Evolutionary conservation across 2,329 filamentous ascomycete species (phyloP).

Genomic region (Grosmannia huntii): DNA sequence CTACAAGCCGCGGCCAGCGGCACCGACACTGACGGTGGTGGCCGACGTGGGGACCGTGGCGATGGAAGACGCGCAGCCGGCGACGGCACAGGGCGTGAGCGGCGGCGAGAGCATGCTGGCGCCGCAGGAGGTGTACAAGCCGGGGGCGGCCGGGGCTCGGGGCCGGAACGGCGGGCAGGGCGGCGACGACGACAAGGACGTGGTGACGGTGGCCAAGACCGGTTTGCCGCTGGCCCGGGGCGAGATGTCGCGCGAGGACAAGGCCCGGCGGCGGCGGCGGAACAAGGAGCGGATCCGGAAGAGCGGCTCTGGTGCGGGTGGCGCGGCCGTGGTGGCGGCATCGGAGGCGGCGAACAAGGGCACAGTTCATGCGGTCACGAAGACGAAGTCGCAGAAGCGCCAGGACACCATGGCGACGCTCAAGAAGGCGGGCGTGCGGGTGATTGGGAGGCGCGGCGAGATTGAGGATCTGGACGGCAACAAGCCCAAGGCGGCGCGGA

Average conservation of each 20-base stretch:
- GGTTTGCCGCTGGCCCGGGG: slow-evolving; percentile 68
- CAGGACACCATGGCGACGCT: slow-evolving; percentile 31
- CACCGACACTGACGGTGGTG: slow-evolving; percentile 73
- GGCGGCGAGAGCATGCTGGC: slow-evolving; percentile 65
- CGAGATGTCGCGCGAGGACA: slow-evolving; percentile 83
- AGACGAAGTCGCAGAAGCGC: slow-evolving; percentile 20
- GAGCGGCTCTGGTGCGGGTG: slow-evolving; percentile 23
- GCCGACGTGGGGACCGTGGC: slow-evolving; percentile 80
- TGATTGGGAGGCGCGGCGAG: slow-evolving; percentile 84
- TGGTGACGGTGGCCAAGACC: slow-evolving; percentile 60
- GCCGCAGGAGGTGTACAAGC: slow-evolving; percentile 85
- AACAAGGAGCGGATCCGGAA: slow-evolving; percentile 79
- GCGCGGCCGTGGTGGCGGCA: slow-evolving; percentile 23
- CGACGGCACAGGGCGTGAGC: slow-evolving; percentile 60
- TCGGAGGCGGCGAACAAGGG: slow-evolving; percentile 26
- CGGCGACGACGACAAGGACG: slow-evolving; percentile 4
- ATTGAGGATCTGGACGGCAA: slow-evolving; percentile 74
- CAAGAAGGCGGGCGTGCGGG: slow-evolving; percentile 66
- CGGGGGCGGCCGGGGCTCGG: slow-evolving; percentile 57
- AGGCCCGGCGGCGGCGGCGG: slow-evolving; percentile 58
- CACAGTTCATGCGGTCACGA: slow-evolving; percentile 22
- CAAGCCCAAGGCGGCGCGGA: slow-evolving; percentile 44
- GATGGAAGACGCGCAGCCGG: slow-evolving; percentile 92
- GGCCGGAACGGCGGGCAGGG: background rate
- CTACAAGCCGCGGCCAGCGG: slow-evolving; percentile 80